Base-by-base conservation (phyloP, 2,329 filamentous ascomycete genomes). In the Remersonia thermophila region DNA sequence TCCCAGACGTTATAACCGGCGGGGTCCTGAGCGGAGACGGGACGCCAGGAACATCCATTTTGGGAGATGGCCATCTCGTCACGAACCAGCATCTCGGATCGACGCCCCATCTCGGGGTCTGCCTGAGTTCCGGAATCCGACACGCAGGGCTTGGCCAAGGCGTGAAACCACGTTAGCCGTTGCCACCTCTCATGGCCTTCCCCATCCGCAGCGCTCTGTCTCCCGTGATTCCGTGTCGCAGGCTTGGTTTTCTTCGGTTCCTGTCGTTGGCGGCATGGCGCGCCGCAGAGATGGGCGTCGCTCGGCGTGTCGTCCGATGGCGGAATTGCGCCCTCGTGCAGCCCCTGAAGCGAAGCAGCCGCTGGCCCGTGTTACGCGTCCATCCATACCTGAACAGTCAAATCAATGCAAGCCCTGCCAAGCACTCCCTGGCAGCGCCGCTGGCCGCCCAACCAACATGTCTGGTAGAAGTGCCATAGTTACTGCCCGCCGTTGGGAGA, bases 21-120 rank as follows among this genome's bases (percentile, higher is more conserved):
- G 34, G 37, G 37, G 37, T 27, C 11, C 13, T 23, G 31, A n/a
- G 35, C 32, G 40, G 42, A 40, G 42, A 37, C 35, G 14, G 16
- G 30, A 34, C 35, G 27, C 5, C 20, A 9, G 38, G 32, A 23
- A 27, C 26, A 25, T 20, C 37, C 37, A 41, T 39, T 33, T 42
- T 46, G 37, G 39, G 37, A 28, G 28, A 39, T 36, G 40, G 33
- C 35, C 40, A 41, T 43, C 42, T 37, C 13, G 30, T 40, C 15
- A 27, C 11, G 32, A 29, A 20, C 37, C 27, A 9, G 20, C 20
- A 23, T 23, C 20, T 9, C 20, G 20, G 12, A 12, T 35, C 31
- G 12, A 18, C 29, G 40, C 30, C 40, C 37, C 15, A 33, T 23
- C 32, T 43, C 41, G 41, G 41, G 37, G 6, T 40, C 38, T 40